Conservation (phyloP, 1,284 basidiomycete genomes). For the Microbotryum violaceum region DNA sequence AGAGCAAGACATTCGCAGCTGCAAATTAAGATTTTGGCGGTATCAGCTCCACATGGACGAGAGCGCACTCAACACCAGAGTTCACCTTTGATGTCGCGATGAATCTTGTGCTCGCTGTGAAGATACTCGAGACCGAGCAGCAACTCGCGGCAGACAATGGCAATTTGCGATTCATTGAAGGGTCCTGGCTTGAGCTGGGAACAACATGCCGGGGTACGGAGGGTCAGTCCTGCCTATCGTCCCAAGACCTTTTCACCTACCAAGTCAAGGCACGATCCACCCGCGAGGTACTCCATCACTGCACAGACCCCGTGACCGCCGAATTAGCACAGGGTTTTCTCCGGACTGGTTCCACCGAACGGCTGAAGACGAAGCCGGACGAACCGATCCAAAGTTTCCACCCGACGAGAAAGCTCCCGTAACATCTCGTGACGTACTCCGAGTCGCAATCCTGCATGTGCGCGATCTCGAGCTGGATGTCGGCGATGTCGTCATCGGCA, state of each 20-base stretch:
- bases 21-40: background rate
- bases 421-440: constrained; percentile 91
- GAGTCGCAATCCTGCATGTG: constrained; percentile 93
- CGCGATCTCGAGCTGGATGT: constrained; percentile 96
- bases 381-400: constrained; percentile 90
- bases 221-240: background rate
- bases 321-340: background rate
- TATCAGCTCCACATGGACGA: background rate
- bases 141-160: constrained; percentile 86
- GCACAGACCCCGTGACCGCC: background rate
- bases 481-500: constrained; percentile 88
- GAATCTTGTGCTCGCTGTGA: constrained; percentile 82
- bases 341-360: background rate
- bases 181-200: constrained; percentile 69
- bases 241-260: constrained; percentile 35
- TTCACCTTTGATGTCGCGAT: constrained; percentile 80
- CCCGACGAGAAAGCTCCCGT: constrained; percentile 90
- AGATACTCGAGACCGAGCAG: constrained; percentile 91
- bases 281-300: constrained; percentile 97
- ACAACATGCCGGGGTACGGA: background rate
- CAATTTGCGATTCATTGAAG: constrained; percentile 87
- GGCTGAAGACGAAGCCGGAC: constrained; percentile 5
- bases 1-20: constrained; percentile 89
- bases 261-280: constrained; percentile 94
- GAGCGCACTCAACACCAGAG: background rate